These are phyloP conservation scores for Arthrinium puccinioides DNA, from an alignment of 2,329 filamentous ascomycete genomes.

Conservation along the genomic window DNA sequence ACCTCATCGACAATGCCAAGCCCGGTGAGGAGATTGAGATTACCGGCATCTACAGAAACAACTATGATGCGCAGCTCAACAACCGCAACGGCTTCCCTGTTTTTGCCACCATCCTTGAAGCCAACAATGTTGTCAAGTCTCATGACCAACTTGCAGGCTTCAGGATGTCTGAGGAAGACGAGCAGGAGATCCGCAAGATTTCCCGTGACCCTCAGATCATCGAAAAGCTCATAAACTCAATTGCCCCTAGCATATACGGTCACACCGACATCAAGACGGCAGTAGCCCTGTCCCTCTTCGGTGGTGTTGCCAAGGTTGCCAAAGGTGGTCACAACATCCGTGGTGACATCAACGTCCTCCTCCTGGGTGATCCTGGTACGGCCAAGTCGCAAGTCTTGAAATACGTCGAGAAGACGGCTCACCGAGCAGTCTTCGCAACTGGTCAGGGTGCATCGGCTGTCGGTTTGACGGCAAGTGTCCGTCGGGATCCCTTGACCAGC, in stretches of 20 bases:
- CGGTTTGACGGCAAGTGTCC: conserved; percentile 93
- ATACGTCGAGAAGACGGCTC: conserved; percentile 95
- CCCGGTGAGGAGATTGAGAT: conserved; percentile 97
- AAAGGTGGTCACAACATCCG: conserved; percentile 84
- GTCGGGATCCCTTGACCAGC: conserved; percentile 87
- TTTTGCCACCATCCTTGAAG: conserved; percentile 94
- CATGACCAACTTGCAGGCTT: conserved; percentile 98
- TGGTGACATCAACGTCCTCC: conserved; percentile 95
- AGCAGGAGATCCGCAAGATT: conserved; percentile 81
- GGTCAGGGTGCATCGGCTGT: conserved; percentile 96
- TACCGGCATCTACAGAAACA: conserved; percentile 95
- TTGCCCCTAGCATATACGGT: conserved; percentile 95
- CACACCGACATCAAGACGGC: conserved; percentile 97
- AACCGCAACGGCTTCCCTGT: conserved; percentile 98
- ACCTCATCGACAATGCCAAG: conserved; percentile 93
- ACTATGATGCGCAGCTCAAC: conserved; percentile 94
- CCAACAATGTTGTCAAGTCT: conserved; percentile 93
- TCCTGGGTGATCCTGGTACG: conserved; percentile 94
- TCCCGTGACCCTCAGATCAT: conserved; percentile 85
- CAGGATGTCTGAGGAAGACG: conserved; percentile 89
- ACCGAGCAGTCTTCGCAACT: conserved; percentile 93
- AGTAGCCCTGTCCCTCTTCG: conserved; percentile 87
- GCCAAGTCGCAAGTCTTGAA: conserved; percentile 97
- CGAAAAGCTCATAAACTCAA: conserved; percentile 86
- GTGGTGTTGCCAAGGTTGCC: conserved; percentile 87